A percentile compares a stretch with the other conserved stretches of the same genome.
phyloP scores from a whole-genome alignment of 805 yeast species.

The Yamadazyma takamatsuzukensis region DNA sequence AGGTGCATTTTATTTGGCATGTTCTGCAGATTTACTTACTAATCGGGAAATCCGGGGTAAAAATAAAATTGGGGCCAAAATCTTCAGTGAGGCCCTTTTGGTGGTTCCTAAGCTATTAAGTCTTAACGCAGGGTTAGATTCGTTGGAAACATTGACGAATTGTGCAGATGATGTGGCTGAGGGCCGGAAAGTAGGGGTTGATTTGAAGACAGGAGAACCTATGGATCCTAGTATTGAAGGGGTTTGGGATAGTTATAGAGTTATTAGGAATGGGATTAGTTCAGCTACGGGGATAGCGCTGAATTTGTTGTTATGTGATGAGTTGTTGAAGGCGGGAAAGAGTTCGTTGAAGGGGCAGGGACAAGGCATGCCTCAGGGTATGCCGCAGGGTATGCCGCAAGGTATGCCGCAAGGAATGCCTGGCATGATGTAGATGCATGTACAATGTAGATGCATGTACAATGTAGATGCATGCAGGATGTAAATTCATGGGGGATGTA shows the following conservation, averaged over 20 bases:
- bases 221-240: constrained; percentile 94
- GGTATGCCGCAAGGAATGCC: constrained; percentile 11
- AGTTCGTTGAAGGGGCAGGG: constrained; percentile 69
- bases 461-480: too few species aligned
- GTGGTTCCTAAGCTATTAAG: constrained; percentile 91
- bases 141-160: constrained; percentile 80
- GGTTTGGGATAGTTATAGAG: constrained; percentile 94
- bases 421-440: constrained; percentile 4
- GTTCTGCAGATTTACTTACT: constrained; percentile 60
- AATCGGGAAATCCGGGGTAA: constrained; percentile 69
- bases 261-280: constrained; percentile 85
- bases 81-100: constrained; percentile 88
- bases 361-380: constrained; percentile 13
- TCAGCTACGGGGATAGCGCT: constrained; percentile 94
- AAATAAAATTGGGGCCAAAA: constrained; percentile 83
- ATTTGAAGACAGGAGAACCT: constrained; percentile 88
- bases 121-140: constrained; percentile 89
- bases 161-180: constrained; percentile 87
- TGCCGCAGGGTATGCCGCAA: constrained; percentile 8
- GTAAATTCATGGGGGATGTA: too few species aligned
- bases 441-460: too few species aligned
- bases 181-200: constrained; percentile 85
- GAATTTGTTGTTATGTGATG: constrained; percentile 90
- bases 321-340: constrained; percentile 92
- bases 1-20: constrained; percentile 90